Base-by-base conservation (phyloP, 768 basidiomycete genomes). In the Boletus rex-veris region DNA sequence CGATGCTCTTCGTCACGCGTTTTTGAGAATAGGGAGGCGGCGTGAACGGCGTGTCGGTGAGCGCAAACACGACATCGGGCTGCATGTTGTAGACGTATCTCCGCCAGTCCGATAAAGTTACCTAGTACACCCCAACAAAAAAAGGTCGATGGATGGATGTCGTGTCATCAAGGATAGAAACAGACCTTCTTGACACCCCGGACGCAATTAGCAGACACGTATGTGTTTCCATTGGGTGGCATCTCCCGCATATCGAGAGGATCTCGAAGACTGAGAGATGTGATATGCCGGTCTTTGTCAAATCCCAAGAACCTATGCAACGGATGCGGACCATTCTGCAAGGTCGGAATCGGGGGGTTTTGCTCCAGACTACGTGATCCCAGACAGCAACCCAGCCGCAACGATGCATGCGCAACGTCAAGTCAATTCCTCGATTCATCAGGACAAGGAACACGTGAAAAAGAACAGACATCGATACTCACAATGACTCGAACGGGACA, bases 401-500 rank as follows among this genome's bases (percentile, higher is more conserved):
- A 42, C 10, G 41, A 33, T 16, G 18, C 36, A 19, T 10, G 26
- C 11, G 21, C 18, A 30, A 36, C 16, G 21, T 50, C 18, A 14
- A 10, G 33, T 35, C 33, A 35, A 35, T 11, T 35, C 33, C 10
- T 14, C 33, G 11, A 35, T 35, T 8, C 4, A 5, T 7, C 26
- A 28, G 26, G 35, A 18, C 14, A 38, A 7, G 11, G 15, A n/a
- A 38, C 7, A 16, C 37, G n/a, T 3, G 3, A 12, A n/a, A 15
- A 5, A 15, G 9, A 40, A 30, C n/a, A n/a, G 24, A 18, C 33
- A 51, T 14, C n/a, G 26, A 46, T 24, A 77, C 85, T 80, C 70
- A 92, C 90, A 92, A 92, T 18, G 84, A 79, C 70, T 92, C 90
- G 62, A 91, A 92, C 1, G 90, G 83, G 0, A 91, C 71, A 55